Conservation (phyloP, 2,329 filamentous ascomycete genomes). For the Cercospora sp. region DNA sequence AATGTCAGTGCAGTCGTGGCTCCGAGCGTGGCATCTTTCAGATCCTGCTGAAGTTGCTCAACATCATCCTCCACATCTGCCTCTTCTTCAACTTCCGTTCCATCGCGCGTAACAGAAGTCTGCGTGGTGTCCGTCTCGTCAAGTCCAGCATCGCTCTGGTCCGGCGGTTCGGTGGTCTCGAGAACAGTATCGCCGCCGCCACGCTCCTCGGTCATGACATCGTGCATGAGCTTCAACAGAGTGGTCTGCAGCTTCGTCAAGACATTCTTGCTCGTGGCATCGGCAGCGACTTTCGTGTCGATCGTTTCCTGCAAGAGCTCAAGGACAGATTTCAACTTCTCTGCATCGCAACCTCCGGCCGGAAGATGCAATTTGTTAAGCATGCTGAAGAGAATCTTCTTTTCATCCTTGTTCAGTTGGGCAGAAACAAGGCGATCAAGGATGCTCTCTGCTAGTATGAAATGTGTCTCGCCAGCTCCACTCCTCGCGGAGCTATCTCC, state of each 20-base stretch:
- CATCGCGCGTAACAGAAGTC: conserved; percentile 4
- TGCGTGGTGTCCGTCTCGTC: conserved; percentile 22
- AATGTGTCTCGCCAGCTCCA: conserved; percentile 58
- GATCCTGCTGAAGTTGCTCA: conserved; percentile 31
- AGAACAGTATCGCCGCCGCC: conserved; percentile 37
- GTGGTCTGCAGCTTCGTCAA: conserved; percentile 55
- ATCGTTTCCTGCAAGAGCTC: conserved; percentile 50
- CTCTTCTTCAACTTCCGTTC: conserved; percentile 18
- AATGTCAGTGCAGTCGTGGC: conserved; percentile 31
- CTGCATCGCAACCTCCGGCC: conserved; percentile 42
- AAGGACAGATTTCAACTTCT: conserved; percentile 43
- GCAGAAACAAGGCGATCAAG: conserved; percentile 70
- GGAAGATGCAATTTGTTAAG: conserved; percentile 81
- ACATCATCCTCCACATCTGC: conserved; percentile 29
- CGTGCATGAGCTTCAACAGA: conserved; percentile 57
- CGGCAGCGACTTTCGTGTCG: conserved; percentile 52
- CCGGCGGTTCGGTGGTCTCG: conserved; percentile 29
- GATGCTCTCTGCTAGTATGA: conserved; percentile 74
- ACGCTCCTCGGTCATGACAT: conserved; percentile 37
- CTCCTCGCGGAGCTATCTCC: conserved; percentile 19
- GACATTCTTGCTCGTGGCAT: conserved; percentile 54
- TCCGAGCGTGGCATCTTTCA: conserved; percentile 33
- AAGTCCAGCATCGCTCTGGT: conserved; percentile 15
- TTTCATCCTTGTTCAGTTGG: conserved; percentile 71
- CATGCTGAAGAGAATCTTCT: conserved; percentile 74